A percentile compares a stretch with the other conserved stretches of the same genome.
These are phyloP conservation scores for Didymella sp. DNA, from an alignment of 2,329 filamentous ascomycete species.

Conservation along the genomic window DNA sequence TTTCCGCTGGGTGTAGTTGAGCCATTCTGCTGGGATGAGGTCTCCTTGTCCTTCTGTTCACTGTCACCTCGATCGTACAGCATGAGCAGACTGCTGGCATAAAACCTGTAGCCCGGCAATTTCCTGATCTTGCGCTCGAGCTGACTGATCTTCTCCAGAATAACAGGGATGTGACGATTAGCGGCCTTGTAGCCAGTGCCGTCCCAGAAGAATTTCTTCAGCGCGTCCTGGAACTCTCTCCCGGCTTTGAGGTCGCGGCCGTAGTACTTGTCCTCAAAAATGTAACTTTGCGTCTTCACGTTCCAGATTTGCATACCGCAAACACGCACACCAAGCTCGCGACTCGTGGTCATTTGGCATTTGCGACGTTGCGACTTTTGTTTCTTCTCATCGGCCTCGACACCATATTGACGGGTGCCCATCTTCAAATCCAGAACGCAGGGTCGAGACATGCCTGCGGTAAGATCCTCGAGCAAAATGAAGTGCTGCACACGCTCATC, in stretches of 20 bases:
- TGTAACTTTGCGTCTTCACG: conserved; percentile 77
- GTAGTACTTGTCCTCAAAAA: conserved; percentile 99
- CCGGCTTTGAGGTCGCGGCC: conserved; percentile 88
- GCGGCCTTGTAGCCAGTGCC: conserved; percentile 82
- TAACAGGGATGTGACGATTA: conserved; percentile 82
- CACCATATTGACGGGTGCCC: conserved; percentile 95
- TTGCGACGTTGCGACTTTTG: conserved; percentile 91
- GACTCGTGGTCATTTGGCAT: conserved; percentile 89
- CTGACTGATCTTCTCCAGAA: conserved; percentile 81
- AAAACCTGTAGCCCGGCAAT: conserved; percentile 88
- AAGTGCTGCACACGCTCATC: conserved; percentile 84
- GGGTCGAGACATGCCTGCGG: conserved; percentile 92
- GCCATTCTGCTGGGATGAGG: conserved; percentile 19
- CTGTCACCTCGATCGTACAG: conserved; percentile 87
- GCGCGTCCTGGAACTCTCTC: conserved; percentile 83
- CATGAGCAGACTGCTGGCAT: conserved; percentile 92
- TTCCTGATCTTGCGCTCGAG: conserved; percentile 83
- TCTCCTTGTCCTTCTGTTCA: conserved; percentile 53
- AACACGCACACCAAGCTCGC: conserved; percentile 87
- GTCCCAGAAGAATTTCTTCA: conserved; percentile 90
- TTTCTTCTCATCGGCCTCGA: conserved; percentile 91
- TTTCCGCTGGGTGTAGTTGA: conserved; percentile 28
- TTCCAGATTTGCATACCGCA: conserved; percentile 98
- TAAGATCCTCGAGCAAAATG: conserved; percentile 90
- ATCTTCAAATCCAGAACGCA: conserved; percentile 99